Percentiles rank a stretch among this genome's conserved stretches.
These are phyloP conservation scores for Periconia sp. DNA, from an alignment of 2,329 filamentous ascomycete genomes.

Conservation along the genomic window DNA sequence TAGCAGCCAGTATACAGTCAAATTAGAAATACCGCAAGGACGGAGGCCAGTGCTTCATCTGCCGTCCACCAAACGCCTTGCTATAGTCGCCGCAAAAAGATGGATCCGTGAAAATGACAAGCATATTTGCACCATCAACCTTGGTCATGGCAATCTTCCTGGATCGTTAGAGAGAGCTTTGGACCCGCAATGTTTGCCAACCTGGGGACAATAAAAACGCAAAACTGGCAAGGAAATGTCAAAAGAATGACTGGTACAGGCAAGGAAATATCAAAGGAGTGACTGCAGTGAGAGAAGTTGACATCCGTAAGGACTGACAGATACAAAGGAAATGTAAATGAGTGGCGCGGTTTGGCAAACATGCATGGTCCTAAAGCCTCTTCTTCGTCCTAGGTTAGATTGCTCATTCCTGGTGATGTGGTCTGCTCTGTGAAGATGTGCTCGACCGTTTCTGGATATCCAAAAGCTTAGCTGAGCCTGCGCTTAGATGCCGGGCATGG, in stretches of 20 bases:
- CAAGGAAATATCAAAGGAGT: conserved; percentile 35
- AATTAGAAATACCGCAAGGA: conserved; percentile 21
- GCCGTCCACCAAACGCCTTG: conserved; percentile 30
- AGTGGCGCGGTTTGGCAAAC: conserved; percentile 41
- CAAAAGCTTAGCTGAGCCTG: conserved; percentile 76
- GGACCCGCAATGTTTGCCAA: conserved; percentile 19
- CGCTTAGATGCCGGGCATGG: conserved; percentile 75
- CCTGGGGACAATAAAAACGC: conserved; percentile 2
- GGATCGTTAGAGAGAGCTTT: conserved; percentile 5
- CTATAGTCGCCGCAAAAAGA: conserved; percentile 20
- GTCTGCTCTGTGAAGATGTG: conserved; percentile 30
- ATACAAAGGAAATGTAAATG: conserved; percentile 46
- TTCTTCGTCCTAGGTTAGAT: conserved; percentile 18
- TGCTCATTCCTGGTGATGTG: conserved; percentile 29
- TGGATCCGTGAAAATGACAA: not conserved
- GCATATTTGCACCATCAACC: too few relatives aligned
- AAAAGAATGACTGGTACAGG: conserved; percentile 15
- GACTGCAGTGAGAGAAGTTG: conserved; percentile 26
- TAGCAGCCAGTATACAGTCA: too few relatives aligned
- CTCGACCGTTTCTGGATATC: conserved; percentile 59
- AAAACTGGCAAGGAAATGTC: conserved; percentile 14
- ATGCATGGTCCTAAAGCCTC: conserved; percentile 18
- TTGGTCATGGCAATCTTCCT: conserved; percentile 1
- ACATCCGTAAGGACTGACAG: conserved; percentile 33
- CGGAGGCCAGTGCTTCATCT: conserved; percentile 8